A percentile compares a stretch with the other conserved stretches of the same genome.
Conservation (phyloP, 306 rosid species). For the Malus sieversii region DNA sequence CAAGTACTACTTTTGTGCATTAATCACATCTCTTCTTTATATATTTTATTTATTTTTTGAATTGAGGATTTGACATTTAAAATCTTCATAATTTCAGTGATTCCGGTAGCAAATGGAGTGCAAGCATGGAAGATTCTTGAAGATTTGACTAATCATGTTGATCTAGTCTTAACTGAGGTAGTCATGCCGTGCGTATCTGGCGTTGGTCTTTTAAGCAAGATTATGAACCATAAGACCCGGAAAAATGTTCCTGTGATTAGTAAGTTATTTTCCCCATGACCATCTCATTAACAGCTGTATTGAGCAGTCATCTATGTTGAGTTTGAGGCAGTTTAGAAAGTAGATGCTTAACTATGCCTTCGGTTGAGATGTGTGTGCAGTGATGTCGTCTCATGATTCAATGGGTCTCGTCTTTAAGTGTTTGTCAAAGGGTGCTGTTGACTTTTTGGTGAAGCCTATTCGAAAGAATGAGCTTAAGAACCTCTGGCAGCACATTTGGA, state of each 20-base stretch:
- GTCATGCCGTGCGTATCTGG: conserved; percentile 86
- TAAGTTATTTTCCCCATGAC: conserved; percentile 35
- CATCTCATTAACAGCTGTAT: not conserved
- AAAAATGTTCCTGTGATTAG: conserved; percentile 85
- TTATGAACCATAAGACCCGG: conserved; percentile 72
- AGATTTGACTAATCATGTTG: conserved; percentile 73
- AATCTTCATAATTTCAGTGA: conserved; percentile 40
- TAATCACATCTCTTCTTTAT: not conserved
- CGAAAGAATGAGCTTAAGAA: conserved; percentile 97
- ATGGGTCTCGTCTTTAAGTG: conserved; percentile 97
- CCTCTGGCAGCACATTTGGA: conserved; percentile 99
- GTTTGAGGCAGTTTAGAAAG: conserved; percentile 17
- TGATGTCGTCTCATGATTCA: conserved; percentile 96
- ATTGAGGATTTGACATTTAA: not conserved
- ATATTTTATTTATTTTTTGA: not conserved
- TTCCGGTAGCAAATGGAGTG: conserved; percentile 68
- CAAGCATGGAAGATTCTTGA: conserved; percentile 92
- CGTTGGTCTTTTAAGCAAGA: conserved; percentile 72
- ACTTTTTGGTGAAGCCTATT: conserved; percentile 87
- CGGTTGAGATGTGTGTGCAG: conserved; percentile 56
- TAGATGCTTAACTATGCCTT: conserved; percentile 31
- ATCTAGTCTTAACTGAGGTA: conserved; percentile 80
- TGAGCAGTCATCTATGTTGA: conserved; percentile 16
- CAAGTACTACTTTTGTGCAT: not conserved
- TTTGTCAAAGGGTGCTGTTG: conserved; percentile 96